Conservation (phyloP, 768 basidiomycete genomes). For the Amyloporia xantha region DNA sequence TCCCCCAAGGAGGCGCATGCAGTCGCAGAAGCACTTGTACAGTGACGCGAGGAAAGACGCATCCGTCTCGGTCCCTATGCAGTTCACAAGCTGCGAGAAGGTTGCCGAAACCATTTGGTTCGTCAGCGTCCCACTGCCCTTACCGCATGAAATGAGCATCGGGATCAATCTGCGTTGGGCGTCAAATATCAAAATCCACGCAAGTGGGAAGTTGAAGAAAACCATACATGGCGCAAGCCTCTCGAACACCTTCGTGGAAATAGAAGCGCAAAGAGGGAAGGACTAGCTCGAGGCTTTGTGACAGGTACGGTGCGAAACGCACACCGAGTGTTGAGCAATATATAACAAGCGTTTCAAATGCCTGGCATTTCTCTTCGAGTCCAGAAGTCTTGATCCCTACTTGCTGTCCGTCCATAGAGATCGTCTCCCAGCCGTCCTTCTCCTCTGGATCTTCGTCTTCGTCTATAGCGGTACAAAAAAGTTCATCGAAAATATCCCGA, state of each 20-base stretch:
- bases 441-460: slow-evolving; percentile 52
- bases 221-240: slow-evolving; percentile 63
- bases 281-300: slow-evolving; percentile 65
- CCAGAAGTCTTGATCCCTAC: slow-evolving; percentile 74
- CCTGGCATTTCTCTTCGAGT: slow-evolving; percentile 84
- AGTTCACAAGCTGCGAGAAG: slow-evolving; percentile 56
- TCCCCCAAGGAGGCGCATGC: slow-evolving; percentile 52
- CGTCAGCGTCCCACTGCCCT: slow-evolving; percentile 57
- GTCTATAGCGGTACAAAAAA: slow-evolving; percentile 23
- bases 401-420: slow-evolving; percentile 69
- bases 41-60: slow-evolving; percentile 72
- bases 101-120: slow-evolving; percentile 63
- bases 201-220: not conserved
- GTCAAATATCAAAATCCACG: not conserved
- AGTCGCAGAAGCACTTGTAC: slow-evolving; percentile 64
- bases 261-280: slow-evolving; percentile 68
- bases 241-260: slow-evolving; percentile 81
- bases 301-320: slow-evolving; percentile 65
- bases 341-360: slow-evolving; percentile 81
- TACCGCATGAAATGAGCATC: slow-evolving; percentile 62
- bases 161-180: slow-evolving; percentile 52
- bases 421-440: slow-evolving; percentile 73
- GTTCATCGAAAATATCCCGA: too few relatives aligned
- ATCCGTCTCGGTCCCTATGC: slow-evolving; percentile 63
- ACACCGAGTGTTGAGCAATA: slow-evolving; percentile 65